Percentiles rank a stretch among this genome's conserved stretches.
phyloP scores from a whole-genome alignment of 352 stramenopile species.

The Plasmopara viticola region DNA sequence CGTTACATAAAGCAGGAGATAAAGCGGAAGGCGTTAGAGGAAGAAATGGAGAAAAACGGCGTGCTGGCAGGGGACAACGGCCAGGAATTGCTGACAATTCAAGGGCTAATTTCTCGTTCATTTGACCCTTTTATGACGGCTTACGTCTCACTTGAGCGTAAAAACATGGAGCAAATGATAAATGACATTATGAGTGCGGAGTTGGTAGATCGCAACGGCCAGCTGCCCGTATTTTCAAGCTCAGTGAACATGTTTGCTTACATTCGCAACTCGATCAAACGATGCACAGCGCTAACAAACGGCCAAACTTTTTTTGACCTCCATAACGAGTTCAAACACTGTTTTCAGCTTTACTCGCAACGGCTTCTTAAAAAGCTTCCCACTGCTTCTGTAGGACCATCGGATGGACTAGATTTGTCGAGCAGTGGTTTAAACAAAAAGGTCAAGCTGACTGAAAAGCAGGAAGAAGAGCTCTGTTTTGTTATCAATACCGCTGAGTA shows the following conservation, averaged over 20 bases:
- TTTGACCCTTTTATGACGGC: constrained; percentile 98
- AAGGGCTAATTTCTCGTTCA: constrained; percentile 83
- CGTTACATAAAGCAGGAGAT: constrained; percentile 66
- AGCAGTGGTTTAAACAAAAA: constrained; percentile 21
- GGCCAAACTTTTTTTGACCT: constrained; percentile 97
- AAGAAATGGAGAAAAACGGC: constrained; percentile 58
- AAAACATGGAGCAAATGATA: constrained; percentile 94
- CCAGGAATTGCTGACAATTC: constrained; percentile 57
- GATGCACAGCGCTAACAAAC: constrained; percentile 95
- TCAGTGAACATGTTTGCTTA: constrained; percentile 98
- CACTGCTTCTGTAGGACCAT: constrained; percentile 18
- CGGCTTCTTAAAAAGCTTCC: constrained; percentile 72
- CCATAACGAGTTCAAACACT: constrained; percentile 90
- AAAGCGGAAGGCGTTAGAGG: constrained; percentile 55
- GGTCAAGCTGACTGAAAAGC: constrained; percentile 77
- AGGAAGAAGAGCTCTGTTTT: constrained; percentile 95
- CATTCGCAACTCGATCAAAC: constrained; percentile 97
- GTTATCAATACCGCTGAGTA: constrained; percentile 99
- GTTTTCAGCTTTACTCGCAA: constrained; percentile 69
- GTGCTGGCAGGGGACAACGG: constrained; percentile 32
- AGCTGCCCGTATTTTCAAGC: constrained; percentile 93
- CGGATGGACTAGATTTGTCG: constrained; percentile 17
- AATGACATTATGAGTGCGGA: constrained; percentile 87
- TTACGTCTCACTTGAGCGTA: constrained; percentile 94
- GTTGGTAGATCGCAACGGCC: constrained; percentile 92